These are phyloP conservation scores for Cucumis hystrix DNA, from an alignment of 306 rosid species.

Conservation along the genomic window DNA sequence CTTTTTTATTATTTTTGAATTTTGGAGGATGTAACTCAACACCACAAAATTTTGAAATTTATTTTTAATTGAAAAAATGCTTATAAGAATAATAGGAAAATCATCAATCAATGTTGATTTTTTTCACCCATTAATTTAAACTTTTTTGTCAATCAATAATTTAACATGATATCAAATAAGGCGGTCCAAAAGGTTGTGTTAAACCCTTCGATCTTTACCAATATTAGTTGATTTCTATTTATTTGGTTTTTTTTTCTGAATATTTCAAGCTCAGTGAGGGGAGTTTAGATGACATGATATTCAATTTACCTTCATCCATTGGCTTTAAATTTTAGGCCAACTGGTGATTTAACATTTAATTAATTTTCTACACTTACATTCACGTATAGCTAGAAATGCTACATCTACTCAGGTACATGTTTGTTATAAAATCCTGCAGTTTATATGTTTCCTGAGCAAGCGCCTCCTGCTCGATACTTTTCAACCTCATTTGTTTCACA, in stretches of 20 bases:
- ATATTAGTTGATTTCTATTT: no score
- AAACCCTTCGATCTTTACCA: no score
- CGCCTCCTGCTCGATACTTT: constrained; percentile 42
- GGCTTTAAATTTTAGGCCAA: no score
- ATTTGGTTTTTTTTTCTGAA: no score
- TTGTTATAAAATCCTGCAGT: constrained; percentile 25
- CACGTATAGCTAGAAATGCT: not conserved
- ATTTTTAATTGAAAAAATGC: not conserved
- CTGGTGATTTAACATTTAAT: not conserved
- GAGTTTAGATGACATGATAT: no score
- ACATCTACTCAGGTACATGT: not conserved
- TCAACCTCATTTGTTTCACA: constrained; percentile 58
- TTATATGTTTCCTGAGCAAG: constrained; percentile 47
- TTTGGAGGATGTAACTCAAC: not conserved
- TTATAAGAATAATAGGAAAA: not conserved
- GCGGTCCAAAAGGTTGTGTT: no score
- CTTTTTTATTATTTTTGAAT: not conserved
- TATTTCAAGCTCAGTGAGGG: no score
- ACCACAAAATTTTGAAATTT: not conserved
- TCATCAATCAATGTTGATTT: not conserved
- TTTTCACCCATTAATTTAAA: no score
- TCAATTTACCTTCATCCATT: no score
- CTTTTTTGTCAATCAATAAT: no score
- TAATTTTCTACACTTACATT: not conserved
- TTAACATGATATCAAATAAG: no score